These are phyloP conservation scores for Aureobasidium pullulans DNA, from an alignment of 2,329 filamentous ascomycete genomes.

Conservation along the genomic window DNA sequence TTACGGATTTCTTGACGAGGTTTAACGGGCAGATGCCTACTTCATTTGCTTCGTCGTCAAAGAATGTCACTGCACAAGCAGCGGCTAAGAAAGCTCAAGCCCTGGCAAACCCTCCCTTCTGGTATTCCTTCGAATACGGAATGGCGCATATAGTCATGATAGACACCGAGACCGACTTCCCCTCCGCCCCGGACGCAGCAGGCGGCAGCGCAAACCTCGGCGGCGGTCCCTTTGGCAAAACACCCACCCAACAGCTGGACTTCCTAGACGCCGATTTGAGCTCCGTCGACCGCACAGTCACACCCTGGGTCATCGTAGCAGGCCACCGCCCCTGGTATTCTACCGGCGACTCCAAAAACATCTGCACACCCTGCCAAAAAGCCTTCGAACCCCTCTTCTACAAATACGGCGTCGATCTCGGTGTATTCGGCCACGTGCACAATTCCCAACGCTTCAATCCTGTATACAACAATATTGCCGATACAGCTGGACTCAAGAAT, in stretches of 20 bases:
- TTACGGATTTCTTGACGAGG: conserved; percentile 52
- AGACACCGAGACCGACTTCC: conserved; percentile 52
- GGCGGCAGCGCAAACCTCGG: conserved; percentile 37
- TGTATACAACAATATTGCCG: conserved; percentile 20
- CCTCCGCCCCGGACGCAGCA: conserved; percentile 39
- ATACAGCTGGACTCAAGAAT: conserved; percentile 39
- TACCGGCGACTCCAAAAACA: conserved; percentile 23
- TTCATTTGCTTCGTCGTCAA: conserved; percentile 44
- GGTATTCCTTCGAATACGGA: conserved; percentile 49
- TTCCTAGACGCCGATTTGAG: conserved; percentile 51
- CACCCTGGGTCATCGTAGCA: conserved; percentile 46
- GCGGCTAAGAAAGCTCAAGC: conserved; percentile 39
- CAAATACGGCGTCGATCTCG: conserved; percentile 51
- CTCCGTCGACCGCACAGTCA: conserved; percentile 48
- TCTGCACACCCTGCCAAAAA: conserved; percentile 41
- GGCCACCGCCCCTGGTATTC: conserved; percentile 37
- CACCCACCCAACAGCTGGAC: conserved; percentile 42
- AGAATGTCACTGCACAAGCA: conserved; percentile 33
- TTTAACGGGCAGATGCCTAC: conserved; percentile 44
- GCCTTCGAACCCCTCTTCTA: conserved; percentile 50
- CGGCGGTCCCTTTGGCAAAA: conserved; percentile 43
- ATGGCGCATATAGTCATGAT: conserved; percentile 50
- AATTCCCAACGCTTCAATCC: conserved; percentile 49
- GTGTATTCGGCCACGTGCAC: conserved; percentile 52
- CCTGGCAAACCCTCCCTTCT: conserved; percentile 48